phyloP scores from a whole-genome alignment of 2,329 filamentous ascomycete genomes.

The Chaetoscypha palmicola region DNA sequence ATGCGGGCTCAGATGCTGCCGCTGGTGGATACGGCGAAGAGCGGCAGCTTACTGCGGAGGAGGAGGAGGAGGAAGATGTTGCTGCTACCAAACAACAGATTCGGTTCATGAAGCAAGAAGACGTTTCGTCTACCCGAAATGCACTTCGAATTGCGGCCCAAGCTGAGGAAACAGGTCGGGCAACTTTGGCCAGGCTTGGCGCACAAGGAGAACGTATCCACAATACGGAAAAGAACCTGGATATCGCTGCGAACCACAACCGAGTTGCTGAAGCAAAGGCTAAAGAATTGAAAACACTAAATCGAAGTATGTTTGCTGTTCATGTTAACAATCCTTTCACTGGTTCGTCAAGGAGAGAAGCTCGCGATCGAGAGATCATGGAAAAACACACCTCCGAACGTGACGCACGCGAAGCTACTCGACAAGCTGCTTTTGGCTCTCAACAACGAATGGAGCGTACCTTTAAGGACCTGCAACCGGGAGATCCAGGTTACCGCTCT shows the following conservation, averaged over 20 bases:
- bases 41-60: conserved; percentile 72
- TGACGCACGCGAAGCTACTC: conserved; percentile 57
- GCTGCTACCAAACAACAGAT: conserved; percentile 68
- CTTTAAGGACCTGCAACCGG: conserved; percentile 38
- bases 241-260: conserved; percentile 70
- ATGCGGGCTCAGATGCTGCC: conserved; percentile 21
- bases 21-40: conserved; percentile 58
- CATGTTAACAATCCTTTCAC: conserved; percentile 76
- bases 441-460: conserved; percentile 48
- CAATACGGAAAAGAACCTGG: conserved; percentile 76
- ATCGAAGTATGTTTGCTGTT: conserved; percentile 85
- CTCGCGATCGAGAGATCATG: conserved; percentile 61
- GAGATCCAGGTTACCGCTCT: conserved; percentile 26
- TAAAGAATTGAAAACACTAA: conserved; percentile 75
- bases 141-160: conserved; percentile 60
- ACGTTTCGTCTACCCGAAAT: conserved; percentile 65
- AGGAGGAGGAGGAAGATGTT: conserved; percentile 66
- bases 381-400: conserved; percentile 61
- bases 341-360: conserved; percentile 54
- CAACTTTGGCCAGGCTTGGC: conserved; percentile 66
- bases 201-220: conserved; percentile 74
- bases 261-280: conserved; percentile 72
- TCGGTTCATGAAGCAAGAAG: conserved; percentile 67
- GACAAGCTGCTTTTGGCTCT: conserved; percentile 45
- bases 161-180: conserved; percentile 62